A percentile compares a stretch with the other conserved stretches of the same genome.
These are phyloP conservation scores for Eleusine coracana DNA, from an alignment of 176 grass and related monocot genomes.

Conservation along the genomic window DNA sequence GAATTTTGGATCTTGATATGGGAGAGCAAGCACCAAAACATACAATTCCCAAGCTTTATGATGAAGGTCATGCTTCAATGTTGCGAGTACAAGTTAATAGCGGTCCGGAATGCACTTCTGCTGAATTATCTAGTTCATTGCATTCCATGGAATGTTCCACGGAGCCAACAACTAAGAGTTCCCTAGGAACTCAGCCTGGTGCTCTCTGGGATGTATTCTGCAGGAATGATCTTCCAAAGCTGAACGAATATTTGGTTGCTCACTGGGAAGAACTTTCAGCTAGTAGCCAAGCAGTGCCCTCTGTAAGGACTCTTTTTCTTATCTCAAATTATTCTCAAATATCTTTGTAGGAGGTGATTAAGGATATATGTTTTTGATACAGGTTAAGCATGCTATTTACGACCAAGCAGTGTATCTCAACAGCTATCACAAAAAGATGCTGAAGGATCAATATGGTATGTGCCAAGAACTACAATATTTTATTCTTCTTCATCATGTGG, in stretches of 20 bases:
- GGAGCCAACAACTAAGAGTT: conserved; percentile 42
- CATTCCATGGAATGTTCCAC: conserved; percentile 41
- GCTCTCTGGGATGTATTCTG: conserved; percentile 92
- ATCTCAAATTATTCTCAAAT: conserved; percentile 31
- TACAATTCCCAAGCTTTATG: conserved; percentile 8
- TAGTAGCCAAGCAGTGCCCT: conserved; percentile 44
- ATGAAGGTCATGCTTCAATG: conserved; percentile 29
- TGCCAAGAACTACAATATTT: neutral
- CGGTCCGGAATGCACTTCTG: conserved; percentile 24
- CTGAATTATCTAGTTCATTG: conserved; percentile 21
- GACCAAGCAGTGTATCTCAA: conserved; percentile 74
- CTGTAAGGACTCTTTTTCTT: conserved; percentile 56
- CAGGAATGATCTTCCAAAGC: conserved; percentile 83
- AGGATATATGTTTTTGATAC: conserved; percentile 43
- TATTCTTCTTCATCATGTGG: conserved; percentile 17
- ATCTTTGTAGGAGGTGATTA: conserved; percentile 32
- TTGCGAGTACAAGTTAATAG: conserved; percentile 31
- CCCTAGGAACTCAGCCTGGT: conserved; percentile 48
- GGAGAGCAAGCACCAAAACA: conserved; percentile 36
- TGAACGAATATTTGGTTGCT: conserved; percentile 83
- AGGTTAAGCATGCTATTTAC: conserved; percentile 76
- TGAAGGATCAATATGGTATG: conserved; percentile 89
- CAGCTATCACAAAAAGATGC: conserved; percentile 65
- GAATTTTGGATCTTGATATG: conserved; percentile 46
- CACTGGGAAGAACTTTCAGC: conserved; percentile 58